Base-by-base conservation (phyloP, 1,284 basidiomycete species). In the Waitea zeae region DNA sequence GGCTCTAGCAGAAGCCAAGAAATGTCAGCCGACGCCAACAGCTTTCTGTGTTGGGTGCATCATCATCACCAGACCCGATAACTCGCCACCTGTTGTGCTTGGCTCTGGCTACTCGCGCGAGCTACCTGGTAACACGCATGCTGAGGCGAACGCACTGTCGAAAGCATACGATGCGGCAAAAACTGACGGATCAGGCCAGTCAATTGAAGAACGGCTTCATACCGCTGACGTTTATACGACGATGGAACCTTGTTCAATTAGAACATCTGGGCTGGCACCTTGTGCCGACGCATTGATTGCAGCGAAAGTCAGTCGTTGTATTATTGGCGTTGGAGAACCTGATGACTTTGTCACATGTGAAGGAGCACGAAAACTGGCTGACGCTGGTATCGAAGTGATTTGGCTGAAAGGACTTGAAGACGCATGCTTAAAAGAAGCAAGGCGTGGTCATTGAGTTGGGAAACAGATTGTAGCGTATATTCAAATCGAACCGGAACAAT, bases 21-120 rank as follows among this genome's bases (percentile, higher is more conserved):
- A 77, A 53, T 89, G 81, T 44, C 55, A 54, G 5, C 77, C 84
- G 0, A 65, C 68, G 1, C 70, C 72, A 2, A 80, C 80, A 0
- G 93, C 92, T 0, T 99, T 97, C 54, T 95, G 86, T 49, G 95
- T 99, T 14, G 93, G 95, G 22, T 93, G 86, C 45, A 69, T 89
- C 22, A 59, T 97, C 32, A 75, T 80, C 22, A 50, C 64, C 39
- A 50, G 55, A 31, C 39, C 59, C 4, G 52, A 53, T 11, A 47
- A 54, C 42, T 41, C 51, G 40, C 17, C 49, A 37, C 53, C 67
- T 32, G 44, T 67, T 46, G 56, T 84, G 26, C 56, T 98, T 17
- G 61, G 84, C 4, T 77, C 78, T 5, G 92, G 92, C 17, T 93
- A 79, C 57, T 96, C 90, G 22, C 69, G 95, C 48, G 92, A 98